Conservation (phyloP, 805 yeast genomes). For the Candida gorgasii region DNA sequence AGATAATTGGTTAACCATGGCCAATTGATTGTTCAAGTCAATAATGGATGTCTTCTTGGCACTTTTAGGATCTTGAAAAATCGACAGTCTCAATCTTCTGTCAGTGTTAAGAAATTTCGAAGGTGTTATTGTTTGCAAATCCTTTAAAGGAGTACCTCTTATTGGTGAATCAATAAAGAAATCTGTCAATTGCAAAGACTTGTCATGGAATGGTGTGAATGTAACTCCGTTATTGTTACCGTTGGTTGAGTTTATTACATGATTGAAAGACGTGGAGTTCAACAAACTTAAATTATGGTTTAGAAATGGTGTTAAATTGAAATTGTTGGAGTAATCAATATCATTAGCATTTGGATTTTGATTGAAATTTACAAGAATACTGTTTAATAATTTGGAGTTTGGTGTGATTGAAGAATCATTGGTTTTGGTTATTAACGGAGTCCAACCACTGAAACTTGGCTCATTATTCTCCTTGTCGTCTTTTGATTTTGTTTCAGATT, state of each 20-base stretch:
- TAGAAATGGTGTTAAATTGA: conserved; percentile 44
- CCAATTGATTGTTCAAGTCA: conserved; percentile 30
- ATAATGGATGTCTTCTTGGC: conserved; percentile 37
- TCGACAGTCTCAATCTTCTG: conserved; percentile 19
- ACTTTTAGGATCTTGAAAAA: conserved; percentile 28
- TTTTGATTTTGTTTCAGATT: conserved; percentile 12
- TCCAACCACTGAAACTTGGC: conserved; percentile 37
- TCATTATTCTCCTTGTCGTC: conserved; percentile 10
- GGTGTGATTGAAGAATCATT: conserved; percentile 43
- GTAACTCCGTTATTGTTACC: conserved; percentile 2
- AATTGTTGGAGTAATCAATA: conserved; percentile 32
- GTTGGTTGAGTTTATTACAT: conserved; percentile 1
- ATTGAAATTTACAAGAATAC: conserved; percentile 17
- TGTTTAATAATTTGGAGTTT: conserved; percentile 25
- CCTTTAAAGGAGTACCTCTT: conserved; percentile 34
- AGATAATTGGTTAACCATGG: neutral
- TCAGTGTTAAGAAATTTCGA: conserved; percentile 33
- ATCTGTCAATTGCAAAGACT: conserved; percentile 41
- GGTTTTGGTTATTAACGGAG: conserved; percentile 43
- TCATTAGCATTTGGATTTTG: conserved; percentile 19
- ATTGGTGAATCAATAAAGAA: conserved; percentile 48
- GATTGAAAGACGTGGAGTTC: conserved; percentile 15
- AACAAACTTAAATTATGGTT: conserved; percentile 28
- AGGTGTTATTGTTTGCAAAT: conserved; percentile 41
- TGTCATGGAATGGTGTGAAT: conserved; percentile 45